A percentile compares a stretch with the other conserved stretches of the same genome.
Evolutionary conservation across 495 filamentous ascomycete genomes (phyloP).

Genomic region (Chaetomium tenue): DNA sequence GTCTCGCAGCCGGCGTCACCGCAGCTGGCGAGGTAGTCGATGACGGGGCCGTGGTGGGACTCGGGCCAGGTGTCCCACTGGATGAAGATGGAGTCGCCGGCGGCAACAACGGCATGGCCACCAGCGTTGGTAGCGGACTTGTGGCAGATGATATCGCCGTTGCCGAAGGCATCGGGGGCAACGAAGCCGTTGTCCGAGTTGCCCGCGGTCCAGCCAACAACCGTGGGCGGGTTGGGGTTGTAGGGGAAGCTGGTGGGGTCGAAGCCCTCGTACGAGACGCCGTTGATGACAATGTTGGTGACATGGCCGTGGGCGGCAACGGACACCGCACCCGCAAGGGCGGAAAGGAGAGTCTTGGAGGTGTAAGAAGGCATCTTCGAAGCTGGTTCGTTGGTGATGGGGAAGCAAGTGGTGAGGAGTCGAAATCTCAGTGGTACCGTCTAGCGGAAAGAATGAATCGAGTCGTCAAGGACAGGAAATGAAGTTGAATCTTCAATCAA

Average conservation of each 20-base stretch:
- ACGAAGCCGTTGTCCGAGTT: constrained; percentile 62
- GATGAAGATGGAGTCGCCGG: constrained; percentile 44
- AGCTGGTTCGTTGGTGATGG: constrained; percentile 4
- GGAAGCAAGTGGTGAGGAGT: neutral
- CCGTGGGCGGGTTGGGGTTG: constrained; percentile 46
- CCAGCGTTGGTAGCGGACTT: constrained; percentile 40
- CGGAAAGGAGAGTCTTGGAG: constrained; percentile 35
- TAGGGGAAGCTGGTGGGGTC: constrained; percentile 44
- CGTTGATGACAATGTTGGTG: constrained; percentile 58
- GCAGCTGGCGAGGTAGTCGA: constrained; percentile 52
- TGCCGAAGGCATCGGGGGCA: constrained; percentile 43
- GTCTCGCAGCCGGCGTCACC: constrained; percentile 49
- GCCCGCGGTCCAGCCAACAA: constrained; percentile 55
- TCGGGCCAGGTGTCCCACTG: constrained; percentile 54
- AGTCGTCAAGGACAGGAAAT: constrained; percentile 19
- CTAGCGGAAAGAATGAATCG: constrained; percentile 29
- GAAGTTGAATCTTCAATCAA: constrained; percentile 34
- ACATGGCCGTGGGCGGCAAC: constrained; percentile 64
- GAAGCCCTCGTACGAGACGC: constrained; percentile 45
- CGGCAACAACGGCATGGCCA: constrained; percentile 43
- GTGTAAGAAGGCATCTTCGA: constrained; percentile 35
- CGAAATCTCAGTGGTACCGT: constrained; percentile 21
- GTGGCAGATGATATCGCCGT: constrained; percentile 55
- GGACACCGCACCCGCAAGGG: constrained; percentile 51
- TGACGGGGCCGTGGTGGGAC: constrained; percentile 53